These are phyloP conservation scores for Silene noctiflora DNA, from an alignment of 179 eudicot species.

Conservation along the genomic window DNA sequence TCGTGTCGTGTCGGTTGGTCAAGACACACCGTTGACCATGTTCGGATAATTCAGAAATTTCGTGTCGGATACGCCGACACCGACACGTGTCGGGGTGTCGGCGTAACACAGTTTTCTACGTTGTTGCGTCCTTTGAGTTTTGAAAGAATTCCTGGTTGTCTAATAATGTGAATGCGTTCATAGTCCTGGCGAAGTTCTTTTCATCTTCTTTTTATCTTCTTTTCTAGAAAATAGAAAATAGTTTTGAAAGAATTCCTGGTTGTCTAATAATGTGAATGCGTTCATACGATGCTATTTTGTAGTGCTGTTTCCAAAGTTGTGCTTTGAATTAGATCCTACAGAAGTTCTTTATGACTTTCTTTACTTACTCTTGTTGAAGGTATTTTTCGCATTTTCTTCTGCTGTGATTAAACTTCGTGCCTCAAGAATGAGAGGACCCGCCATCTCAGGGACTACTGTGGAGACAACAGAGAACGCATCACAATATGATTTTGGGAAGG, in stretches of 20 bases:
- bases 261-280: no score
- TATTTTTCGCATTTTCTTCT: slow-evolving; percentile 65
- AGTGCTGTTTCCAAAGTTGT: neutral
- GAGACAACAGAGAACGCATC: slow-evolving; percentile 32
- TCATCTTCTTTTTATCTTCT: neutral
- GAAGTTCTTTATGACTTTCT: slow-evolving; percentile 8
- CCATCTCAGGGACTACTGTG: slow-evolving; percentile 30
- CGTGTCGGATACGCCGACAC: no score
- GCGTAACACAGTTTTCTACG: no score
- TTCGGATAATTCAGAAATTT: no score
- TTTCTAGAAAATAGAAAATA: neutral
- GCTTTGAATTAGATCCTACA: neutral
- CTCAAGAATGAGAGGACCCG: slow-evolving; percentile 37
- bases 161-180: neutral
- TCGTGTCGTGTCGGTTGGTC: no score
- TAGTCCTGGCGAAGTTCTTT: neutral
- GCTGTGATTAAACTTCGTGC: slow-evolving; percentile 65
- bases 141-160: neutral
- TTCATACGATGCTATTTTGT: neutral
- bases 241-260: no score
- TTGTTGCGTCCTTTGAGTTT: neutral
- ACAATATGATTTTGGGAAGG: slow-evolving; percentile 60
- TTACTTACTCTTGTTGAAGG: slow-evolving; percentile 37
- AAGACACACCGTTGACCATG: no score
- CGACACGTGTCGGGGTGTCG: no score